These are phyloP conservation scores for Citrullus mucosospermus DNA, from an alignment of 306 rosid species.

Conservation along the genomic window DNA sequence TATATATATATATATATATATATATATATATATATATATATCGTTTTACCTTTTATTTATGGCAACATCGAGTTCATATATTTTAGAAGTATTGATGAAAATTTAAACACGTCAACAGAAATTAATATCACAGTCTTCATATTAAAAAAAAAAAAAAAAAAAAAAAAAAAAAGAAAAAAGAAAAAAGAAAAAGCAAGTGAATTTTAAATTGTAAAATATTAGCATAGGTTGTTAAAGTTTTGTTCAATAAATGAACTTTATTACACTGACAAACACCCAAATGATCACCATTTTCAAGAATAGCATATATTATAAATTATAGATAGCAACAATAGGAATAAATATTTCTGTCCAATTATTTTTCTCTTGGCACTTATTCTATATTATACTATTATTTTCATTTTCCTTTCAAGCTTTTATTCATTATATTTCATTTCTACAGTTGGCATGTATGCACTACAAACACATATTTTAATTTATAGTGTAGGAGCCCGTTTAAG, in stretches of 20 bases:
- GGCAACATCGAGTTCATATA: no score
- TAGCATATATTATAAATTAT: neutral
- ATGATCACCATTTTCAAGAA: neutral
- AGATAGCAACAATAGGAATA: neutral
- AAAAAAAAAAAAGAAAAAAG: neutral
- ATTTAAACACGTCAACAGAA: no score
- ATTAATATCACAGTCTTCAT: no score
- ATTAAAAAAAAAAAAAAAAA: neutral
- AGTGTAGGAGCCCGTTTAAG: no score
- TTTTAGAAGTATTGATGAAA: no score
- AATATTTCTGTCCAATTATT: neutral
- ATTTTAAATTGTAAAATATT: neutral
- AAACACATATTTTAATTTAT: no score
- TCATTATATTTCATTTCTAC: no score
- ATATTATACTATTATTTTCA: neutral
- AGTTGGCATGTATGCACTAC: no score
- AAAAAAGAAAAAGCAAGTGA: neutral
- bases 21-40: no score
- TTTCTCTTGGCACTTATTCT: neutral
- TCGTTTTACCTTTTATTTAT: no score
- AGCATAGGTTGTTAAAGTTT: neutral
- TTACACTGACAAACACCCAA: neutral
- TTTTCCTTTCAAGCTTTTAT: neutral
- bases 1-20: no score
- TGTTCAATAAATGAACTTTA: neutral